Conservation (phyloP, 1,139 yeast genomes). For the Blastobotrys indianensis region DNA sequence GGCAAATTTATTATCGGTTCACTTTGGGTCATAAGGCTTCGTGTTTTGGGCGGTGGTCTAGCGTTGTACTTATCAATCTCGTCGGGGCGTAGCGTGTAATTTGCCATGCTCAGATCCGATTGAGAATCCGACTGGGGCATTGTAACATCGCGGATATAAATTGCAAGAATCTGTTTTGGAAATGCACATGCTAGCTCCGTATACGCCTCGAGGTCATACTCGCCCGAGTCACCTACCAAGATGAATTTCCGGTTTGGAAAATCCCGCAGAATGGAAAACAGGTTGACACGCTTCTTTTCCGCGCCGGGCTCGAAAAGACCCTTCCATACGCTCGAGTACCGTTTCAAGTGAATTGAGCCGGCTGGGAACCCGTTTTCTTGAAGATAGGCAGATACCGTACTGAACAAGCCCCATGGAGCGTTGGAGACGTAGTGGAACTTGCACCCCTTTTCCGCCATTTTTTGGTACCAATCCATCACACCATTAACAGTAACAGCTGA, state of each 20-base stretch:
- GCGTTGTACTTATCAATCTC: conserved; percentile 16
- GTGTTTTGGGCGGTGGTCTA: conserved; percentile 6
- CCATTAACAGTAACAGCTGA: conserved; percentile 65
- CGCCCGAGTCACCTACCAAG: conserved; percentile 93
- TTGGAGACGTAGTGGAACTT: conserved; percentile 89
- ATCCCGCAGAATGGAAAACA: conserved; percentile 60
- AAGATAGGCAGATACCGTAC: conserved; percentile 58
- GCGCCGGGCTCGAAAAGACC: conserved; percentile 84
- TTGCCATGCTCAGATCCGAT: conserved; percentile 13
- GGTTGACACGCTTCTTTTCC: conserved; percentile 65
- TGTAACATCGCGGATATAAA: conserved; percentile 76
- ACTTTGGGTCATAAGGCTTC: not conserved
- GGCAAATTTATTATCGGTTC: not conserved
- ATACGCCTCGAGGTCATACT: conserved; percentile 90
- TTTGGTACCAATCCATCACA: conserved; percentile 63
- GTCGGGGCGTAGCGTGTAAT: conserved; percentile 19
- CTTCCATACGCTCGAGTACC: conserved; percentile 72
- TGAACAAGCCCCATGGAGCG: conserved; percentile 86
- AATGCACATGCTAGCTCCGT: conserved; percentile 55
- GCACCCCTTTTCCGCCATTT: conserved; percentile 39
- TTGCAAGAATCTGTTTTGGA: conserved; percentile 63
- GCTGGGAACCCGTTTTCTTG: conserved; percentile 53
- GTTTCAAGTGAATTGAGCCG: conserved; percentile 80
- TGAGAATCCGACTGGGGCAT: conserved; percentile 28
- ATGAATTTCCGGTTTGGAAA: conserved; percentile 74